Conservation (phyloP, 176 grass and related monocot genomes). For the Thinopyrum elongatum region DNA sequence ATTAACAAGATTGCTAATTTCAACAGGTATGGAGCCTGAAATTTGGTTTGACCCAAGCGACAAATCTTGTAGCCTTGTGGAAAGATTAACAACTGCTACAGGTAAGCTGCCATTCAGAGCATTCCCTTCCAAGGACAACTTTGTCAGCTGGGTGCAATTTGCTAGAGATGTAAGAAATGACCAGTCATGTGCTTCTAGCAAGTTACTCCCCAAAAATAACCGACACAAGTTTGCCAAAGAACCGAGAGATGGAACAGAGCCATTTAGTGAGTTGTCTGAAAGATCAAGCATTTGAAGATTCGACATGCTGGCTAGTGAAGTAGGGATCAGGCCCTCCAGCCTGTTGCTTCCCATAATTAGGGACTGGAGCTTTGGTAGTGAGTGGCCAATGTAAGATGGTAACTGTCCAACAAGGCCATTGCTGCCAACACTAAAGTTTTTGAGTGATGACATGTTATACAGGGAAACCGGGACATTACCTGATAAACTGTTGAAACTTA, state of each 20-base stretch:
- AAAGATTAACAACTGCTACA: conserved; percentile 21
- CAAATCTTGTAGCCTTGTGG: conserved; percentile 5
- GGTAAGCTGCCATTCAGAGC: conserved; percentile 23
- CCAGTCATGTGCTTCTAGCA: conserved; percentile 22
- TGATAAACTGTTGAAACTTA: conserved; percentile 22
- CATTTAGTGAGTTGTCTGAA: not conserved
- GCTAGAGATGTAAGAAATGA: conserved; percentile 1
- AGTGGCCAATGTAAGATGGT: not conserved
- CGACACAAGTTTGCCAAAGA: not conserved
- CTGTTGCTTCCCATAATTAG: conserved; percentile 13
- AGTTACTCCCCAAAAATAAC: not conserved
- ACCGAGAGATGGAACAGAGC: conserved; percentile 15
- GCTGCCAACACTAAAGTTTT: not conserved
- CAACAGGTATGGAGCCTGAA: conserved; percentile 28
- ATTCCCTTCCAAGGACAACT: conserved; percentile 22
- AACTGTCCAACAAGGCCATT: conserved; percentile 24
- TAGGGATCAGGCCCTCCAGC: not conserved
- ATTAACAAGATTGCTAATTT: conserved; percentile 32
- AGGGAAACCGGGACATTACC: not conserved
- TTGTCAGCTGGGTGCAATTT: conserved; percentile 14
- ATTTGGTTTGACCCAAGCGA: conserved; percentile 32
- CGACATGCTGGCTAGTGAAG: conserved; percentile 8
- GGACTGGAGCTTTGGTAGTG: not conserved
- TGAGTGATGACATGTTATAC: conserved; percentile 8
- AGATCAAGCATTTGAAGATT: conserved; percentile 21